Base-by-base conservation (phyloP, 2,329 filamentous ascomycete species). In the Diaporthe sp. region DNA sequence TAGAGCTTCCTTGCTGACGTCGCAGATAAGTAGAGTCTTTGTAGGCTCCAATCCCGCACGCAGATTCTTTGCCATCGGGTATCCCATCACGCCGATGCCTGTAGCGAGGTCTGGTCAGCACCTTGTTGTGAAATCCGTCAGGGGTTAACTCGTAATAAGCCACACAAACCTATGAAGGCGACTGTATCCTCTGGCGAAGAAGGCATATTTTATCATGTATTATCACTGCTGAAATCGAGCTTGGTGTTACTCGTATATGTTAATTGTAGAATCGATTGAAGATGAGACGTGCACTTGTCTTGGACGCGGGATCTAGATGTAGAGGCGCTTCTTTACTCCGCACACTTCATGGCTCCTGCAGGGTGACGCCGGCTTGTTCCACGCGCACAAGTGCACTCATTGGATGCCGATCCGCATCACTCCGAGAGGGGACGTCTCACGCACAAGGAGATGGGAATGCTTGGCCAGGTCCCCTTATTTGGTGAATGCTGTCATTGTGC, bases 1-100 rank as follows among this genome's bases (percentile, higher is more conserved):
- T 15, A 87, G 73, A 0, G 83, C 84, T 4, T 82, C 80, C 9
- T 78, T 75, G 70, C 82, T 84, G 19, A 87, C 83, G 74, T 84
- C 82, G 49, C 82, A 83, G 61, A 84, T 78, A 39, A 82, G 77
- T 3, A 84, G 75, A 0, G 77, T 80, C 55, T 79, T 81, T 3
- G 77, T 73, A 4, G 76, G 39, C 1, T 76, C 75, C 7, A 84
- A 72, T 2, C 81, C 80, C 7, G 71, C 73, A 5, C 80, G 78
- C 1, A 83, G 77, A 72, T 83, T 84, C 76, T 80, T 82, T 1
- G 82, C 82, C 82, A 84, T 84, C 25, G 81, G 80, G 62, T 81
- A 83, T 5, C 83, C 81, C 82, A 83, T 83, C 3, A 83, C 80
- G 7, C 82, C 82, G 53, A 83, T 79, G 55, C 82, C 82, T 82